These are phyloP conservation scores for Xerocomus cyaneibrunnescens DNA, from an alignment of 1,284 basidiomycete genomes.

Conservation along the genomic window DNA sequence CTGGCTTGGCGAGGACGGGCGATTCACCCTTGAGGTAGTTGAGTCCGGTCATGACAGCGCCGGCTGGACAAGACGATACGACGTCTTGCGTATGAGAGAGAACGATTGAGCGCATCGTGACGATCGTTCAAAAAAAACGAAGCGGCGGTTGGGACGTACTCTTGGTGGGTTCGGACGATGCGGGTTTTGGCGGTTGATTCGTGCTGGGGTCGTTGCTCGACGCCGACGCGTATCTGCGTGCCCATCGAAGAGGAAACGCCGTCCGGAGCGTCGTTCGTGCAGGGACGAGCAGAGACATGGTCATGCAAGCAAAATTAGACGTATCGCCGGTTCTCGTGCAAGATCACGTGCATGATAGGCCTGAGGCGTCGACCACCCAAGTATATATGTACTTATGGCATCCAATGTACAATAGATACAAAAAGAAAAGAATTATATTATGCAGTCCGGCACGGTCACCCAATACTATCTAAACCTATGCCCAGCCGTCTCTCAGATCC, in stretches of 20 bases:
- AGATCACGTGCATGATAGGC: too few species aligned
- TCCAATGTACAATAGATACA: slow-evolving; percentile 26
- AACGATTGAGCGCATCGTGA: not conserved
- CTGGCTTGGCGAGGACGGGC: slow-evolving; percentile 76
- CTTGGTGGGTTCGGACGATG: slow-evolving; percentile 22
- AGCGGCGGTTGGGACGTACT: slow-evolving; percentile 17
- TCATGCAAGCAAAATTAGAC: slow-evolving; percentile 4
- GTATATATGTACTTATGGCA: not conserved
- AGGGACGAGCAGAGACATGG: slow-evolving; percentile 24
- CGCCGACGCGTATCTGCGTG: slow-evolving; percentile 18
- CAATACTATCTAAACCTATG: slow-evolving; percentile 16
- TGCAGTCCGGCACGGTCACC: slow-evolving; percentile 10
- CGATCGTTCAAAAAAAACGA: too few species aligned
- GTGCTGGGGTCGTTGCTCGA: slow-evolving; percentile 2
- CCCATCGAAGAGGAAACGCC: slow-evolving; percentile 2
- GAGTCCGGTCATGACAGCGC: slow-evolving; percentile 74
- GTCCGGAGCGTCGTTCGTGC: slow-evolving; percentile 13
- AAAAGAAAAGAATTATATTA: slow-evolving; percentile 7
- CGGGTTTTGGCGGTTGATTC: slow-evolving; percentile 6
- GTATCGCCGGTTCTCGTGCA: too few species aligned
- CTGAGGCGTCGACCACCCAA: not conserved
- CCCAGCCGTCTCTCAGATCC: not conserved
- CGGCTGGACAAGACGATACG: slow-evolving; percentile 61
- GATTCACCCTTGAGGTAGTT: slow-evolving; percentile 83
- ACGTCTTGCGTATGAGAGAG: slow-evolving; percentile 17